Percentiles rank a stretch among this genome's conserved stretches.
Evolutionary conservation across 768 basidiomycete genomes (phyloP).

Genomic region (Collybiopsis luxurians): DNA sequence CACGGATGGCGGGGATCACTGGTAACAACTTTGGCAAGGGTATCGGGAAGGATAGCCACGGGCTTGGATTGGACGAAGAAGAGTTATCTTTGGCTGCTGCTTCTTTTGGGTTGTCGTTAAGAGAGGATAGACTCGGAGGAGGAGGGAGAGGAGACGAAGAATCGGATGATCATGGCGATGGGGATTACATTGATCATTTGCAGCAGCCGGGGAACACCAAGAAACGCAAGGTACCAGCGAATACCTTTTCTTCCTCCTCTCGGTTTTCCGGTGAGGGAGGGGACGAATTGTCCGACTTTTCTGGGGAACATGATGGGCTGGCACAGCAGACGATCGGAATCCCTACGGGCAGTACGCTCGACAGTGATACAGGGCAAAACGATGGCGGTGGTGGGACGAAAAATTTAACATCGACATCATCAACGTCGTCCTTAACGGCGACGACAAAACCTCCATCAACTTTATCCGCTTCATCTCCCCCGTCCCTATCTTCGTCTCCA

Average conservation of each 20-base stretch:
- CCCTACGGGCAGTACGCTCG: background rate
- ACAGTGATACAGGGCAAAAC: background rate
- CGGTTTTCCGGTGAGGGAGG: constrained; percentile 17
- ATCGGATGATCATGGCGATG: constrained; percentile 51
- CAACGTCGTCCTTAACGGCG: too few relatives aligned
- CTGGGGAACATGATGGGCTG: constrained; percentile 18
- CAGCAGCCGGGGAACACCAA: constrained; percentile 83
- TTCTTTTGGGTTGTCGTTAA: constrained; percentile 8
- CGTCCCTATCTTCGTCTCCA: too few relatives aligned
- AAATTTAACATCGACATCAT: too few relatives aligned
- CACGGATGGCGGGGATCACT: background rate
- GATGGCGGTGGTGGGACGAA: background rate
- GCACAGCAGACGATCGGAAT: background rate
- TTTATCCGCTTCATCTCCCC: too few relatives aligned
- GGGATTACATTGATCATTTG: constrained; percentile 65
- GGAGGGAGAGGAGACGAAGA: constrained; percentile 40
- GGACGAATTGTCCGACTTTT: constrained; percentile 15
- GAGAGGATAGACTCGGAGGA: constrained; percentile 6
- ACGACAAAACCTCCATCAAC: too few relatives aligned
- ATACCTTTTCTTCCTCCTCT: constrained; percentile 41
- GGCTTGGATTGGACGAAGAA: too few relatives aligned
- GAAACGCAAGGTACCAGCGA: constrained; percentile 83
- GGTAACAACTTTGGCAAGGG: too few relatives aligned
- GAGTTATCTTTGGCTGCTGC: background rate
- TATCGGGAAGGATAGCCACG: too few relatives aligned